Percentiles rank a stretch among this genome's conserved stretches.
Conservation (phyloP, 805 yeast genomes). For the Metschnikowia borealis region DNA sequence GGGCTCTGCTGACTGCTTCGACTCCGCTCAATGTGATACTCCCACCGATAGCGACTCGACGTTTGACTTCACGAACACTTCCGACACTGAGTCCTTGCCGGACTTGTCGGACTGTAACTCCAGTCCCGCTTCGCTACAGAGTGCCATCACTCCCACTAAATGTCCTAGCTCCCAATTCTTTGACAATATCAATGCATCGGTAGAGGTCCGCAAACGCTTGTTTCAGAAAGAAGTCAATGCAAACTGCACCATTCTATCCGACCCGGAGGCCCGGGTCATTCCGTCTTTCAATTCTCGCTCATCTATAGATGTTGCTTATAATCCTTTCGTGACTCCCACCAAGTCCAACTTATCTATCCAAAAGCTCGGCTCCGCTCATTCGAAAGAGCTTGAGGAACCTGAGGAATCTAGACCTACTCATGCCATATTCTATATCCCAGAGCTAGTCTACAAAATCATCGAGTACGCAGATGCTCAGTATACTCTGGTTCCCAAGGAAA, state of each 20-base stretch:
- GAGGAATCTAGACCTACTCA: background rate
- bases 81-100: conserved; percentile 37
- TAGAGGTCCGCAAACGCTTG: conserved; percentile 1
- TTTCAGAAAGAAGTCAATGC: background rate
- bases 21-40: background rate
- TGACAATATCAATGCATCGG: background rate
- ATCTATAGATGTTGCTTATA: background rate
- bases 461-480: conserved; percentile 53
- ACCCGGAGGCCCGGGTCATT: background rate
- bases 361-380: background rate
- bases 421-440: conserved; percentile 67
- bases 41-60: background rate
- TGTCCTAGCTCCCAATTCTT: conserved; percentile 4
- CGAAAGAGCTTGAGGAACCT: background rate
- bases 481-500: conserved; percentile 57
- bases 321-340: background rate
- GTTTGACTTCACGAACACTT: conserved; percentile 3
- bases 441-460: conserved; percentile 60
- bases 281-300: background rate
- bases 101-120: conserved; percentile 32
- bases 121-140: conserved; percentile 6
- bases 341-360: background rate
- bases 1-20: background rate
- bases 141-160: conserved; percentile 16
- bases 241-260: background rate